These are phyloP conservation scores for Ophiocordyceps camponoti-floridani DNA, from an alignment of 2,329 filamentous ascomycete genomes.

Conservation along the genomic window DNA sequence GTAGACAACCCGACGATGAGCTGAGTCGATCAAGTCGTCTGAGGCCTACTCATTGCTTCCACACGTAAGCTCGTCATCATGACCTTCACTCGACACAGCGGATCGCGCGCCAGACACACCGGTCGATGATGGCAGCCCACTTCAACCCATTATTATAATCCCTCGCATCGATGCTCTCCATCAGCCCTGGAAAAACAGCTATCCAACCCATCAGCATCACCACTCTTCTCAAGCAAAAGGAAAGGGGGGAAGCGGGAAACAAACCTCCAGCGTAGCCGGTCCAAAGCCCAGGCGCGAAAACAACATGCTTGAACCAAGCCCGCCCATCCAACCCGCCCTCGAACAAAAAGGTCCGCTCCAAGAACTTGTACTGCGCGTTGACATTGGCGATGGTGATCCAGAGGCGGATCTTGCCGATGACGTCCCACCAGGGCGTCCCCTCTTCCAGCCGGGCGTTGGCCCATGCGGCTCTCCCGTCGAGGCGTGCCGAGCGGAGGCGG, in stretches of 20 bases:
- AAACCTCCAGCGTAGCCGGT: slow-evolving; percentile 71
- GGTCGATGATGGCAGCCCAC: slow-evolving; percentile 41
- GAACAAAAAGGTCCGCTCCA: slow-evolving; percentile 70
- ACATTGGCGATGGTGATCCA: slow-evolving; percentile 43
- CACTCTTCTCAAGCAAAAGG: background rate
- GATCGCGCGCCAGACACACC: slow-evolving; percentile 27
- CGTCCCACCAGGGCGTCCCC: slow-evolving; percentile 63
- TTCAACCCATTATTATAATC: slow-evolving; percentile 38
- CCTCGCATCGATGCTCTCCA: slow-evolving; percentile 42
- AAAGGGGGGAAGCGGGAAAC: slow-evolving; percentile 7
- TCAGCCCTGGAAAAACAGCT: slow-evolving; percentile 45
- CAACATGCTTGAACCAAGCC: slow-evolving; percentile 85
- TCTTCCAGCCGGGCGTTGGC: slow-evolving; percentile 23
- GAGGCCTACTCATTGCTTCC: too few relatives aligned
- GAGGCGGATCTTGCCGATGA: slow-evolving; percentile 47
- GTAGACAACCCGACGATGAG: too few relatives aligned
- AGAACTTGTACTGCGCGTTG: slow-evolving; percentile 67
- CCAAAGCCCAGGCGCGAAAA: slow-evolving; percentile 83
- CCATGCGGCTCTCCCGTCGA: slow-evolving; percentile 26
- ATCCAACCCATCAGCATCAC: background rate
- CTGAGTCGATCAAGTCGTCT: too few relatives aligned
- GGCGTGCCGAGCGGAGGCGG: slow-evolving; percentile 19
- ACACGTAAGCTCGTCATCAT: too few relatives aligned
- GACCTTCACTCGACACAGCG: slow-evolving; percentile 13
- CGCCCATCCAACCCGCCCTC: slow-evolving; percentile 59